Evolutionary conservation across 768 basidiomycete genomes (phyloP).

Genomic region (Brasilioporus rufonigricans): DNA sequence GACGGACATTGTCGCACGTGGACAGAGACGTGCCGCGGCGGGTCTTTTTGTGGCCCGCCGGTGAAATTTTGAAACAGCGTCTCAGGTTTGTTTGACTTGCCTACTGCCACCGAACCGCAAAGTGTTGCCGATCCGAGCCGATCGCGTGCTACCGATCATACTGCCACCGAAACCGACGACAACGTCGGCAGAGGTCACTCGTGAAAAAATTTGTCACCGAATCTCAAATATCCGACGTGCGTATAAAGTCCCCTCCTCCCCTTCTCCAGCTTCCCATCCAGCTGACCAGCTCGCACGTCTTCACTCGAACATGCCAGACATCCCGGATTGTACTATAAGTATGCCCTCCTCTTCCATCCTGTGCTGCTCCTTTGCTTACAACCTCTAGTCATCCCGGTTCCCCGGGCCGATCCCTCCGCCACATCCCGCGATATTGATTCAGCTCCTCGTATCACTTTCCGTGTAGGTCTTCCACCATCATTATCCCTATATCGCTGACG

Average conservation of each 20-base stretch:
- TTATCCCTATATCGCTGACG: conserved; percentile 4
- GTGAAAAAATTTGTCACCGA: neutral
- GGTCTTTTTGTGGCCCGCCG: neutral
- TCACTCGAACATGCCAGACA: neutral
- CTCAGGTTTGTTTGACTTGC: neutral
- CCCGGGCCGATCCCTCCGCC: neutral
- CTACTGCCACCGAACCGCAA: conserved; percentile 1
- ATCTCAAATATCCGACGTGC: neutral
- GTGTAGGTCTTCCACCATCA: conserved; percentile 41
- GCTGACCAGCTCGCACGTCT: neutral
- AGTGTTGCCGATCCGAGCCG: neutral
- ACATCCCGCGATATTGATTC: conserved; percentile 31
- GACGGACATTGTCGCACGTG: neutral
- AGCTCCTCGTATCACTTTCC: conserved; percentile 52
- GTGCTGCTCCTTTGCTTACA: neutral
- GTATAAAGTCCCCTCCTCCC: neutral
- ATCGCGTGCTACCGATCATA: neutral
- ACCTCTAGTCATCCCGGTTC: conserved; percentile 46
- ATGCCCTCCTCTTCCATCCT: conserved; percentile 18
- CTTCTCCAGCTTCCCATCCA: too few relatives aligned
- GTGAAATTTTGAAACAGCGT: neutral
- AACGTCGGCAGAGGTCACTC: neutral
- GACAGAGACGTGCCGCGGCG: neutral
- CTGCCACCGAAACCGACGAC: conserved; percentile 4
- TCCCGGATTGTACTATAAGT: conserved; percentile 75